Conservation (phyloP, 495 filamentous ascomycete species). For the Neurospora sp. region DNA sequence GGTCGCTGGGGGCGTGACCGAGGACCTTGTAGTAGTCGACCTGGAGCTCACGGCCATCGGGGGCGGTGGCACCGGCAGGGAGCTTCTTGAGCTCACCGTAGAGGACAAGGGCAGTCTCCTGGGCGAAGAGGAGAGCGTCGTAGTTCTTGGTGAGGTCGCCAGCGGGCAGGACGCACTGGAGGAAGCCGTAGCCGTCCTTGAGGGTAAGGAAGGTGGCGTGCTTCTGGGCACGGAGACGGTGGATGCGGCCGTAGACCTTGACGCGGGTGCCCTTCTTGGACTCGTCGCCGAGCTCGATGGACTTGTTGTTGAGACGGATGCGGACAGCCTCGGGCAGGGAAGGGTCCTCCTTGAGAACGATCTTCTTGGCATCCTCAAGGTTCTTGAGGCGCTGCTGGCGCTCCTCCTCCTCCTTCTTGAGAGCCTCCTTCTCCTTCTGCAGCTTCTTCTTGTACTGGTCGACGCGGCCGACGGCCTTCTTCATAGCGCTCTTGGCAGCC, state of each 20-base stretch:
- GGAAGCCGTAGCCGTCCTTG: slow-evolving; percentile 76
- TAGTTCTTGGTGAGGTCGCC: slow-evolving; percentile 83
- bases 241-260: slow-evolving; percentile 75
- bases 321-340: slow-evolving; percentile 68
- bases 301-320: slow-evolving; percentile 62
- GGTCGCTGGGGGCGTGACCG: slow-evolving; percentile 74
- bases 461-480: slow-evolving; percentile 66
- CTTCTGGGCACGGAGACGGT: slow-evolving; percentile 77
- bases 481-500: slow-evolving; percentile 70
- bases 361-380: slow-evolving; percentile 81
- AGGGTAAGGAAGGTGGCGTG: slow-evolving; percentile 80
- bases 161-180: slow-evolving; percentile 75
- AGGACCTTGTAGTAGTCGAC: slow-evolving; percentile 89
- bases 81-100: slow-evolving; percentile 84
- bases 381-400: slow-evolving; percentile 51
- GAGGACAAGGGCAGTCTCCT: slow-evolving; percentile 80
- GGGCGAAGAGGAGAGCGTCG: slow-evolving; percentile 79
- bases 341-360: slow-evolving; percentile 69
- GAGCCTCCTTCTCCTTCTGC: slow-evolving; percentile 56
- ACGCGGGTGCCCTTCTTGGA: slow-evolving; percentile 64
- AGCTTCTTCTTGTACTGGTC: slow-evolving; percentile 71
- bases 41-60: slow-evolving; percentile 82
- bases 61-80: slow-evolving; percentile 68
- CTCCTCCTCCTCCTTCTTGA: slow-evolving; percentile 62
- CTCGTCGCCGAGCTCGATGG: slow-evolving; percentile 55